Base-by-base conservation (phyloP, 345 rosid genomes). In the Noccaea bulbosa region DNA sequence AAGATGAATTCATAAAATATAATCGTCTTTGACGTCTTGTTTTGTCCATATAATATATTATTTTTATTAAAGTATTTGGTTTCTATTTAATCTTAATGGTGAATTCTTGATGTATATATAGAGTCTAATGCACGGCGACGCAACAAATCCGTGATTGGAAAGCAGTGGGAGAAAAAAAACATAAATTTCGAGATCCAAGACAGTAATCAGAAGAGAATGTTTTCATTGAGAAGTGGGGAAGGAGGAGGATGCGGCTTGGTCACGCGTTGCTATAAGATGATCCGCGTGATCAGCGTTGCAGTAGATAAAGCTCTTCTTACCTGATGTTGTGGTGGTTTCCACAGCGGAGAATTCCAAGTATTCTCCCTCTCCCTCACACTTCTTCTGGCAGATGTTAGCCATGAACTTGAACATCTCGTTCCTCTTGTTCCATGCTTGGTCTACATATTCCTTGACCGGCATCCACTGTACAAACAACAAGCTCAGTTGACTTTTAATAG, bases 371-470 rank as follows among this genome's bases (percentile, higher is more conserved):
- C n/a, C 33, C 48, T 56, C 49, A 20, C 80, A 62, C 70, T 75
- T 87, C 11, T 78, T 63, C 15, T 57, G 46, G 77, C 98, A 92
- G 47, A 92, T 78, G 66, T 82, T 60, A 37, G 88, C 89, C 32
- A 84, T 54, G 51, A 66, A 54, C 35, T 54, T 74, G 70, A 92
- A 88, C 34, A 75, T 16, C 67, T 76, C 70, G 5, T 86, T 77
- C 11, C 62, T 5, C 32, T 61, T 67, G 49, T 81, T 65, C 52
- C 71, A 85, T 1, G 91, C 83, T 55, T 87, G 92, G n/a, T 79
- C 71, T n/a, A 85, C 81, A 32, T 87, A 92, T 7, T 89, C 96
- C 8, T 81, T 77, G n/a, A 85, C 51, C 6, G 83, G 71, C 89
- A 92, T 92, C 92, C 96, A 92, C 96, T 89, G 78, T 10, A 1